phyloP scores from a whole-genome alignment of 1,139 yeast species.

The Magnusiomyces paraingens region DNA sequence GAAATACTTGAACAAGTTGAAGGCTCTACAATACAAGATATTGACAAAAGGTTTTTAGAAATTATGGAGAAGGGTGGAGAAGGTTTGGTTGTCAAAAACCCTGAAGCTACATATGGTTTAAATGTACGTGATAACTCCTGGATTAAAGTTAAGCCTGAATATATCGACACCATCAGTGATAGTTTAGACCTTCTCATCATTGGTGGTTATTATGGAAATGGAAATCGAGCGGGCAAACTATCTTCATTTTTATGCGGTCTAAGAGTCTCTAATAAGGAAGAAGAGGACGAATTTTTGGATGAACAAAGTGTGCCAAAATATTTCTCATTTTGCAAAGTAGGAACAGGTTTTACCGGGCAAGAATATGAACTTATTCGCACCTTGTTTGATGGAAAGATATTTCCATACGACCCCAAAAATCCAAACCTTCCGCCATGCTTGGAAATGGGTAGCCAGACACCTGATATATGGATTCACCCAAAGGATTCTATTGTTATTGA shows the following conservation, averaged over 20 bases:
- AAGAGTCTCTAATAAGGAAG: conserved; percentile 35
- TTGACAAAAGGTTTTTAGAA: conserved; percentile 48
- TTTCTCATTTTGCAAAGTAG: conserved; percentile 68
- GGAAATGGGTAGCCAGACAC: conserved; percentile 55
- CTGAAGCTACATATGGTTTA: conserved; percentile 51
- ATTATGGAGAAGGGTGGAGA: conserved; percentile 62
- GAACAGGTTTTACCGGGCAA: conserved; percentile 69
- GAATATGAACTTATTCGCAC: conserved; percentile 57
- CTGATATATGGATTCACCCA: conserved; percentile 77
- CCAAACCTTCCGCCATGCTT: conserved; percentile 37
- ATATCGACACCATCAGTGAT: conserved; percentile 78
- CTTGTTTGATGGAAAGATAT: conserved; percentile 43
- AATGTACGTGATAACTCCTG: conserved; percentile 58
- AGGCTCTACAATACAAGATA: conserved; percentile 39
- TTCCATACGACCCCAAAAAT: conserved; percentile 47
- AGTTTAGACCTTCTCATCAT: conserved; percentile 72
- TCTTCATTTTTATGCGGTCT: conserved; percentile 74
- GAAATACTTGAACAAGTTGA: conserved; percentile 48
- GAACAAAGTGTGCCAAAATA: conserved; percentile 26
- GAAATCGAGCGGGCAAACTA: conserved; percentile 34
- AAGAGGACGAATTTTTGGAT: conserved; percentile 7
- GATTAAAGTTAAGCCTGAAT: conserved; percentile 90
- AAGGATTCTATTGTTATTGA: conserved; percentile 72
- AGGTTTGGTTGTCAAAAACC: conserved; percentile 73
- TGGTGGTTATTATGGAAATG: conserved; percentile 70